Evolutionary conservation across 2,329 filamentous ascomycete genomes (phyloP).

Genomic region (Sporothrix schenckii): DNA sequence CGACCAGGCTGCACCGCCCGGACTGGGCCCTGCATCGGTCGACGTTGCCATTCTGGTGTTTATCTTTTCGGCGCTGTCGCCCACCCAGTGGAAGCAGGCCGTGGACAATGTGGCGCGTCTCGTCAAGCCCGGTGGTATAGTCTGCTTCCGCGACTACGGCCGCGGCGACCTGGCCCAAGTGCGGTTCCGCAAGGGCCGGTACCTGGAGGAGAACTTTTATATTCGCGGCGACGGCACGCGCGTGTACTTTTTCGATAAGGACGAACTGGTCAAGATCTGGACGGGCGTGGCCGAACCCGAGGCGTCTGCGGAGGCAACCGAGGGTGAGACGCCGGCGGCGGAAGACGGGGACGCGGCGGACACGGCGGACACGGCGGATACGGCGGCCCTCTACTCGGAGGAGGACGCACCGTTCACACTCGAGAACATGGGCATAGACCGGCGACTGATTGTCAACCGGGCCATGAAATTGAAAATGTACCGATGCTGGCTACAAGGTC

Average conservation of each 20-base stretch:
- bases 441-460: constrained; percentile 88
- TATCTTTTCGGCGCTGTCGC: constrained; percentile 90
- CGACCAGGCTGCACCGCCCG: constrained; percentile 69
- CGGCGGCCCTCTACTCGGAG: not conserved
- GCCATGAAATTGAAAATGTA: constrained; percentile 96
- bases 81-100: constrained; percentile 79
- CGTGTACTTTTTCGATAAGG: constrained; percentile 94
- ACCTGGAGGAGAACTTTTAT: constrained; percentile 96
- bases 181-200: constrained; percentile 92
- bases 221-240: constrained; percentile 92
- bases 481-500: constrained; percentile 90
- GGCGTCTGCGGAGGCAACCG: not conserved
- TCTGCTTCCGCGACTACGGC: constrained; percentile 96
- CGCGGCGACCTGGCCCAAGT: constrained; percentile 95
- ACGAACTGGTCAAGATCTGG: constrained; percentile 83
- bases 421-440: constrained; percentile 78
- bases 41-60: constrained; percentile 95
- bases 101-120: constrained; percentile 79
- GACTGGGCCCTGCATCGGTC: constrained; percentile 74
- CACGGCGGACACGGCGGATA: constrained; percentile 18
- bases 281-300: constrained; percentile 44
- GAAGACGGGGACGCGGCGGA: constrained; percentile 34
- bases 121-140: constrained; percentile 88
- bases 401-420: constrained; percentile 63
- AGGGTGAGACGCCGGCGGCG: not conserved